phyloP scores from a whole-genome alignment of 306 rosid species.

The Citrullus colocynthis region DNA sequence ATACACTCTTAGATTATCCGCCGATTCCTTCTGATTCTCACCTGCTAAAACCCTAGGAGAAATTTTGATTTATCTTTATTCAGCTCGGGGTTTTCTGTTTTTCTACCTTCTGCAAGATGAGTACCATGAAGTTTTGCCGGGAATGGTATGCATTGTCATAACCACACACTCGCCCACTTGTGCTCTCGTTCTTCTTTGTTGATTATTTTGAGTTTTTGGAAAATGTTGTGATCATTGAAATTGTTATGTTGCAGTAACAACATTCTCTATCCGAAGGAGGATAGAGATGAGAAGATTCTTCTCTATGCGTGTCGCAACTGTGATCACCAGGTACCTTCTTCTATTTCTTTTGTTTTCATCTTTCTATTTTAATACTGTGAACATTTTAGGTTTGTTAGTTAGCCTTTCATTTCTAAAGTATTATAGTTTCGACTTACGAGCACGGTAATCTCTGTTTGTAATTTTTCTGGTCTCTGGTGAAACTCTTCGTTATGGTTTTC shows the following conservation, averaged over 20 bases:
- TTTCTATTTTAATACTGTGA: not conserved
- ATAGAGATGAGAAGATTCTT: constrained; percentile 58
- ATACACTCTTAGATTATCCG: not conserved
- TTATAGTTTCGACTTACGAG: not conserved
- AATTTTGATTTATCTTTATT: not conserved
- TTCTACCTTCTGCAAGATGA: constrained; percentile 38
- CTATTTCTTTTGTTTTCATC: not conserved
- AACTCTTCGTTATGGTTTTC: not conserved
- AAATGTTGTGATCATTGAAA: not conserved
- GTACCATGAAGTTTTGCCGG: constrained; percentile 97
- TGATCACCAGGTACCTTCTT: constrained; percentile 63
- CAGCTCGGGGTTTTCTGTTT: not conserved
- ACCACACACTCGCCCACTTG: not conserved
- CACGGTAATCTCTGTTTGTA: no score
- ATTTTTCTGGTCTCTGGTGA: not conserved
- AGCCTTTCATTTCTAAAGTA: not conserved
- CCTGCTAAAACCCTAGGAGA: not conserved
- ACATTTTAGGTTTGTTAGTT: not conserved
- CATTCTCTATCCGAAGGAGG: constrained; percentile 92
- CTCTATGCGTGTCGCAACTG: constrained; percentile 96
- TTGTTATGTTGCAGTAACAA: constrained; percentile 50
- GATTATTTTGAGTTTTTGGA: not conserved
- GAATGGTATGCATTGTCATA: constrained; percentile 46
- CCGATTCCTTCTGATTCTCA: not conserved
- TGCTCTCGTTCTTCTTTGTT: not conserved